Conservation (phyloP, 1,284 basidiomycete species). For the Malassezia vespertilionis region DNA sequence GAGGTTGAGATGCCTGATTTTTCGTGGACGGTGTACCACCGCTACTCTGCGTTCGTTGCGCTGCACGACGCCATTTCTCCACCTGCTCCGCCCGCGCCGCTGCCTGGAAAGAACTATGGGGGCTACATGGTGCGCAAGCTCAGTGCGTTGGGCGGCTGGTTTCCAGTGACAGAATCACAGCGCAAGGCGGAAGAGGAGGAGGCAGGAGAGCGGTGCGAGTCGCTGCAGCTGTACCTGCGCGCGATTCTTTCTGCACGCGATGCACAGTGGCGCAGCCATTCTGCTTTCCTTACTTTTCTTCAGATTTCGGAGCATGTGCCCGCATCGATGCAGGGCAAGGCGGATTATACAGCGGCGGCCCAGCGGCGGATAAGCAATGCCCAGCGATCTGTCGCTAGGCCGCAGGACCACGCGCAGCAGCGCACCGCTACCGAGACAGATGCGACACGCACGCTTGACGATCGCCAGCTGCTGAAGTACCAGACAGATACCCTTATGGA, state of each 20-base stretch:
- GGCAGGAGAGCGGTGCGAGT: slow-evolving; percentile 62
- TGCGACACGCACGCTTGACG: slow-evolving; percentile 72
- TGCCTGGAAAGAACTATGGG: slow-evolving; percentile 72
- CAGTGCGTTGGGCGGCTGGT: slow-evolving; percentile 16
- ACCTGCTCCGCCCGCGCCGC: slow-evolving; percentile 59
- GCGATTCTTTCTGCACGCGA: slow-evolving; percentile 71
- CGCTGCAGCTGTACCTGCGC: slow-evolving; percentile 73
- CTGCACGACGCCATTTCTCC: slow-evolving; percentile 70
- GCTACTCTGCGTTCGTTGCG: slow-evolving; percentile 85
- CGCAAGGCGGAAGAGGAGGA: slow-evolving; percentile 47
- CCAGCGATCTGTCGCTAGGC: no score
- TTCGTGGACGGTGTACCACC: slow-evolving; percentile 81
- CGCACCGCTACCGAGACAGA: slow-evolving; percentile 70
- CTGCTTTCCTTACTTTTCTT: slow-evolving; percentile 74
- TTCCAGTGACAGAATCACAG: slow-evolving; percentile 2
- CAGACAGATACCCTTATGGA: slow-evolving; percentile 65
- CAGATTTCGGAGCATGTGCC: slow-evolving; percentile 53
- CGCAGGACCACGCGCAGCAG: no score
- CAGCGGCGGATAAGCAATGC: no score
- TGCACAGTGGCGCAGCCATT: slow-evolving; percentile 65
- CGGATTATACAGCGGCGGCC: no score
- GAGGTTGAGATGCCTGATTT: slow-evolving; percentile 61
- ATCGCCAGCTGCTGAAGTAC: slow-evolving; percentile 65
- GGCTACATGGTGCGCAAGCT: slow-evolving; percentile 33
- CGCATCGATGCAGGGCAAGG: no score